A percentile compares a stretch with the other conserved stretches of the same genome.
phyloP scores from a whole-genome alignment of 1,284 basidiomycete genomes.

The Ustilago cynodontis region DNA sequence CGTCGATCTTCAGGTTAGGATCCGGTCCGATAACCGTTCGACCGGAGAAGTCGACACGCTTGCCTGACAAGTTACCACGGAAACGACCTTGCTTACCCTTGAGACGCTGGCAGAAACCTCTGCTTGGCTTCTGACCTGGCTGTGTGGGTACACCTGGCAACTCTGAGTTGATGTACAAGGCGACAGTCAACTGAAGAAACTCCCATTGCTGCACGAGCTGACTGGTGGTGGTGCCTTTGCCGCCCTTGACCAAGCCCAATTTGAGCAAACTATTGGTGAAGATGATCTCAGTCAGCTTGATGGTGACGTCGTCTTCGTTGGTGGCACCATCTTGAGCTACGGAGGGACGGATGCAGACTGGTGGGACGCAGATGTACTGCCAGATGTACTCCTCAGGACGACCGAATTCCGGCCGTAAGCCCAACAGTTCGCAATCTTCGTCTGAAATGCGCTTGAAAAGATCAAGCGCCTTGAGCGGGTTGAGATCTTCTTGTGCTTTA shows the following conservation, averaged over 20 bases:
- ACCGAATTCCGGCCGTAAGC: constrained; percentile 87
- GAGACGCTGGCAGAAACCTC: constrained; percentile 94
- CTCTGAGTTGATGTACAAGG: constrained; percentile 99
- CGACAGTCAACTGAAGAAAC: constrained; percentile 91
- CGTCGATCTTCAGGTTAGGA: constrained; percentile 94
- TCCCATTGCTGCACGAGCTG: constrained; percentile 89
- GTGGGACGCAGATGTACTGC: constrained; percentile 99
- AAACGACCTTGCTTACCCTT: constrained; percentile 99
- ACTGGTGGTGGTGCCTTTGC: constrained; percentile 66
- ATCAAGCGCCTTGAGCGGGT: constrained; percentile 92
- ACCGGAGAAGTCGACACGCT: constrained; percentile 98
- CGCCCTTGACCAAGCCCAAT: constrained; percentile 81
- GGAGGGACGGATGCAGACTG: constrained; percentile 95
- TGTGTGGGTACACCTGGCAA: constrained; percentile 77
- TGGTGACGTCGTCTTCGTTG: constrained; percentile 98
- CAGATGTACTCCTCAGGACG: constrained; percentile 98
- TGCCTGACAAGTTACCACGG: constrained; percentile 96
- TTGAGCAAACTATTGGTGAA: constrained; percentile 94
- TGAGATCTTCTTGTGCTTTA: constrained; percentile 93
- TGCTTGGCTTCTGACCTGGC: constrained; percentile 66
- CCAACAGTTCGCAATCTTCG: constrained; percentile 94
- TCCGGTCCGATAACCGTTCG: constrained; percentile 99
- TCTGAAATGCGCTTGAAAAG: constrained; percentile 93
- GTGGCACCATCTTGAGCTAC: constrained; percentile 86
- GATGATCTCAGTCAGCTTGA: constrained; percentile 97